These are phyloP conservation scores for Plasmodium knowlesi DNA, from an alignment of 169 alveolate species.

Conservation along the genomic window DNA sequence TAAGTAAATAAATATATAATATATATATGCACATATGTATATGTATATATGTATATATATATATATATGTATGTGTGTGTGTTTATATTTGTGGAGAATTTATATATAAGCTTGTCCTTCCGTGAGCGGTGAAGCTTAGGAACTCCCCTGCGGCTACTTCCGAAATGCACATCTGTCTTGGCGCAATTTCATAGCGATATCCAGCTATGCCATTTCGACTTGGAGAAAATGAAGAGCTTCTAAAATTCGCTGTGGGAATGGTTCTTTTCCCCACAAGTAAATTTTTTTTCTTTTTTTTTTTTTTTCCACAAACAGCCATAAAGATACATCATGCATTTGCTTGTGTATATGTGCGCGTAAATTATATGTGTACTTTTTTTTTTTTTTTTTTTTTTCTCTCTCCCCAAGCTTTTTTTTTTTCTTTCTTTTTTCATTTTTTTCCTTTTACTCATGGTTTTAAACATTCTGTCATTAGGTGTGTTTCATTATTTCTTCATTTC, in stretches of 20 bases:
- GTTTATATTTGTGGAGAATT: background rate
- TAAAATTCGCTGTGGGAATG: background rate
- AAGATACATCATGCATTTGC: background rate
- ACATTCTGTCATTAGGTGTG: background rate
- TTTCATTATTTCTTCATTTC: background rate
- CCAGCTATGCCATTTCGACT: background rate
- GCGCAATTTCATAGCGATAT: background rate
- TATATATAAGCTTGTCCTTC: background rate
- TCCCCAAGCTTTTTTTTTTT: background rate
- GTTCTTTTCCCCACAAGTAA: background rate
- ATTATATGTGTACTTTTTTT: background rate
- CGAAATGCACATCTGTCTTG: conserved; percentile 6
- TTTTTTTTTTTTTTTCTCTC: background rate
- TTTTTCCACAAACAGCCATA: background rate
- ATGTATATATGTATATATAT: background rate
- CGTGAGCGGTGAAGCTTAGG: background rate
- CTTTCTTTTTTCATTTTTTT: background rate
- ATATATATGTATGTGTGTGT: background rate
- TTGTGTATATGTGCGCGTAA: background rate
- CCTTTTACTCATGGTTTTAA: background rate
- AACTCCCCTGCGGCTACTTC: background rate
- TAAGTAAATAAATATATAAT: too few relatives aligned
- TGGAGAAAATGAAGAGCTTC: background rate
- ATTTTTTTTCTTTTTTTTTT: background rate
- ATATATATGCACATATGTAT: too few relatives aligned